phyloP scores from a whole-genome alignment of 441 rosid species.

The Capsella rubella region DNA sequence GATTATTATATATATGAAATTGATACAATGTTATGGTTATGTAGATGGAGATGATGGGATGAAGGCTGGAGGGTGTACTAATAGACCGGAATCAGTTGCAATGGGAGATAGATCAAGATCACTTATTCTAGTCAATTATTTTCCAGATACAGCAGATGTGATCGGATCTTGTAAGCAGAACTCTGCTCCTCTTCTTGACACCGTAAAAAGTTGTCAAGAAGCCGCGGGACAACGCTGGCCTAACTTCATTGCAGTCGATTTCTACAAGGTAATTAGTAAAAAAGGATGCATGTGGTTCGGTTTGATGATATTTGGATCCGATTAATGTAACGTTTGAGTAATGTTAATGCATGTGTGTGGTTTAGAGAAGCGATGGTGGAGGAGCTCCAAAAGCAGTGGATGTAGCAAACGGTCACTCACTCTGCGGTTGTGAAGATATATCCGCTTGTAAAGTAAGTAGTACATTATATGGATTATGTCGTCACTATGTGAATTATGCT shows the following conservation, averaged over 20 bases:
- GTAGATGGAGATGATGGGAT: constrained; percentile 68
- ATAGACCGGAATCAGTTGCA: constrained; percentile 61
- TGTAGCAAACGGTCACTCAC: constrained; percentile 57
- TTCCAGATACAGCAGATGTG: constrained; percentile 54
- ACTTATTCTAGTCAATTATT: constrained; percentile 61
- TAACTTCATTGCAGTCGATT: constrained; percentile 73
- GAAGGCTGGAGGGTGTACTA: constrained; percentile 58
- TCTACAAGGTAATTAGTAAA: constrained; percentile 53
- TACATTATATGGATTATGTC: constrained; percentile 8
- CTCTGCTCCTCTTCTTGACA: constrained; percentile 60
- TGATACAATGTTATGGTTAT: constrained; percentile 15
- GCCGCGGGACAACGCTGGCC: constrained; percentile 70
- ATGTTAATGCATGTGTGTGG: neutral
- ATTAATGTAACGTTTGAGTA: neutral
- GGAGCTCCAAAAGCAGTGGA: constrained; percentile 65
- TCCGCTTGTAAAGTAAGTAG: constrained; percentile 49
- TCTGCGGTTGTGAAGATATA: constrained; percentile 60
- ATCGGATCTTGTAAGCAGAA: constrained; percentile 62
- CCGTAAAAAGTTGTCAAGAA: constrained; percentile 51
- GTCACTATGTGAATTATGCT: constrained; percentile 5
- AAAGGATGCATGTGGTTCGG: neutral
- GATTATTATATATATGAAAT: neutral
- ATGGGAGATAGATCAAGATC: constrained; percentile 59
- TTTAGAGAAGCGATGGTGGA: constrained; percentile 69
- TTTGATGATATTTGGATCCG: neutral